A percentile compares a stretch with the other conserved stretches of the same genome.
Evolutionary conservation across 345 rosid genomes (phyloP).

Genomic region (Populus deltoides): DNA sequence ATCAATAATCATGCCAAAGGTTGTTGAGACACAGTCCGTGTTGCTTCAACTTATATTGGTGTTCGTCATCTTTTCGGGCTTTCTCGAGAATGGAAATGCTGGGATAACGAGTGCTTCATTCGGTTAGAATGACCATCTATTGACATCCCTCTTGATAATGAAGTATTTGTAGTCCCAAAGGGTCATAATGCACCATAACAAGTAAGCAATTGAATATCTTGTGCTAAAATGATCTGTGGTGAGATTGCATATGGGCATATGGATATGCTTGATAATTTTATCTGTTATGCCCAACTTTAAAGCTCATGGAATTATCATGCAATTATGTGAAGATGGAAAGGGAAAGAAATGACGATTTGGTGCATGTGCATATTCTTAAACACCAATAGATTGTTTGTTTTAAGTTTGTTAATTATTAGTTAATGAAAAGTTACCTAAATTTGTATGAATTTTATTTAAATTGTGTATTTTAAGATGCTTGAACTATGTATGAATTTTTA

Average conservation of each 20-base stretch:
- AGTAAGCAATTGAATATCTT: slow-evolving; percentile 33
- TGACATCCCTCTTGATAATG: slow-evolving; percentile 76
- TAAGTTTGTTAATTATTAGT: too few species aligned
- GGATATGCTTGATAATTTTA: not conserved
- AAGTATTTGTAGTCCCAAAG: slow-evolving; percentile 63
- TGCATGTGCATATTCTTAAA: not conserved
- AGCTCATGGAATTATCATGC: not conserved
- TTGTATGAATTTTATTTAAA: too few species aligned
- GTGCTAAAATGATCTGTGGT: not conserved
- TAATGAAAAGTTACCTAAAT: too few species aligned
- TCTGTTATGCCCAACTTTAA: not conserved
- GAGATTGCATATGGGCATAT: not conserved
- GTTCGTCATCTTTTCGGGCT: slow-evolving; percentile 35
- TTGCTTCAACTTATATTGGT: slow-evolving; percentile 16
- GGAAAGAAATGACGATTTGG: not conserved
- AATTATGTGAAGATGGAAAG: not conserved
- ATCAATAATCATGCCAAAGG: slow-evolving; percentile 17
- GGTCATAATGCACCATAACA: slow-evolving; percentile 93
- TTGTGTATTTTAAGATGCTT: too few species aligned
- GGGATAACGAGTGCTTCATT: slow-evolving; percentile 61
- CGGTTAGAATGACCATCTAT: slow-evolving; percentile 80
- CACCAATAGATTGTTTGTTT: too few species aligned
- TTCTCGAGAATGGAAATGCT: slow-evolving; percentile 40
- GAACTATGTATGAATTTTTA: too few species aligned
- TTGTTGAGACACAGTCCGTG: slow-evolving; percentile 23